Conservation (phyloP, 2,329 filamentous ascomycete genomes). For the Claviceps sp. region DNA sequence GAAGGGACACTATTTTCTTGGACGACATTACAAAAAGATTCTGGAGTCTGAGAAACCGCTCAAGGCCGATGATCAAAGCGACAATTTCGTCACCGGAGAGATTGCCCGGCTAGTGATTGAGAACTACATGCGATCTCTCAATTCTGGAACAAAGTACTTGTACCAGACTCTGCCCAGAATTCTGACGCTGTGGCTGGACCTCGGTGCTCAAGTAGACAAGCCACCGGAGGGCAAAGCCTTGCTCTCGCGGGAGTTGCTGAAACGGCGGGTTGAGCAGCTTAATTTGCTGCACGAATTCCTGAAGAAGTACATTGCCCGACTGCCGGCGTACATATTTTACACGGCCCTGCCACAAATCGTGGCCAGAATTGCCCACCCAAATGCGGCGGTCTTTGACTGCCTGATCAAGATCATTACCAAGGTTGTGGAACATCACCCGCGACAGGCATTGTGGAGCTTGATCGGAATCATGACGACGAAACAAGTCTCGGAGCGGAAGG, state of each 20-base stretch:
- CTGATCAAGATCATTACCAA: slow-evolving; percentile 71
- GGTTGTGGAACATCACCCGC: slow-evolving; percentile 77
- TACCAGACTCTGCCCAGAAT: slow-evolving; percentile 89
- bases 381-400: slow-evolving; percentile 61
- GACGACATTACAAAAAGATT: slow-evolving; percentile 93
- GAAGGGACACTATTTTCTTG: slow-evolving; percentile 93
- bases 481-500: slow-evolving; percentile 51
- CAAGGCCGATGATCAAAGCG: slow-evolving; percentile 61
- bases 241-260: slow-evolving; percentile 36
- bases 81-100: slow-evolving; percentile 67
- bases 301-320: slow-evolving; percentile 60
- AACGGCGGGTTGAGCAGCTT: slow-evolving; percentile 50
- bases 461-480: slow-evolving; percentile 76
- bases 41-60: slow-evolving; percentile 77
- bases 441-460: slow-evolving; percentile 83
- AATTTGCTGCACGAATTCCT: slow-evolving; percentile 59
- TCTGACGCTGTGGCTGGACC: slow-evolving; percentile 85
- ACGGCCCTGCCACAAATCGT: slow-evolving; percentile 83
- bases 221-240: slow-evolving; percentile 41
- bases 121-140: slow-evolving; percentile 78
- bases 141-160: slow-evolving; percentile 85
- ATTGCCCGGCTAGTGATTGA: slow-evolving; percentile 81
- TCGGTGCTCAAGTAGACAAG: slow-evolving; percentile 64
- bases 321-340: slow-evolving; percentile 69
- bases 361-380: slow-evolving; percentile 84